Base-by-base conservation (phyloP, 176 grass and related monocot genomes). In the Oryza rufipogon region DNA sequence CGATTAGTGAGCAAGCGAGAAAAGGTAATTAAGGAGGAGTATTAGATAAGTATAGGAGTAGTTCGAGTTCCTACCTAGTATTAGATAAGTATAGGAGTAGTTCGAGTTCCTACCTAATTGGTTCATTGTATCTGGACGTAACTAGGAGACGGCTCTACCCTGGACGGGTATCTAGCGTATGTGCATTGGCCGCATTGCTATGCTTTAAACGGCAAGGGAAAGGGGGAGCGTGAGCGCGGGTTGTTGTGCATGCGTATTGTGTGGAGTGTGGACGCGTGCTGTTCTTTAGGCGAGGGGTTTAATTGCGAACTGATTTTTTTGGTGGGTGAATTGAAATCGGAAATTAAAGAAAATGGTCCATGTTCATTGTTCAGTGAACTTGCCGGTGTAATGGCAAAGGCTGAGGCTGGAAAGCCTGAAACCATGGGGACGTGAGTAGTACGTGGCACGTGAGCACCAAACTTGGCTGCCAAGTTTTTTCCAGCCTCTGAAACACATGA, bases 401-500 rank as follows among this genome's bases (percentile, higher is more conserved):
- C 77, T 7, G 19, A 47, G 11, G 10, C 66, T 9, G 2, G 1
- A 41, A 60, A 47, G 11, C 6, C 66, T 9, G 2, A 2, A 41
- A 60, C 2, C 33, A 20, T 12, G 13, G 25, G 52, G 4, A 49
- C 2, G 4, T 22, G 28, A n/a, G 46, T 71, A n/a, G 46, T 71
- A 76, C 44, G 0, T 61, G 65, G 48, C 30, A 23, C 39, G 70
- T 66, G 60, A 68, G 65, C 26, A 60, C 45, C 25, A 25, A 36
- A 74, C 75, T 88, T 88, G 86, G 68, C 19, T 9, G 75, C 75
- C 81, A 84, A 84, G 81, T 79, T 74, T 58, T 58, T 22, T 44
- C 0, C 9, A 30, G 3, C 38, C 0, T 23, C 79, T 28, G 33
- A 9, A 42, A 28, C 13, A 3, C 22, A 11, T 51, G 39, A 56